Evolutionary conservation across 352 stramenopile species (phyloP), one percentile per base, ranked within the genome.

Genomic region (Pythium utonaiense): DNA sequence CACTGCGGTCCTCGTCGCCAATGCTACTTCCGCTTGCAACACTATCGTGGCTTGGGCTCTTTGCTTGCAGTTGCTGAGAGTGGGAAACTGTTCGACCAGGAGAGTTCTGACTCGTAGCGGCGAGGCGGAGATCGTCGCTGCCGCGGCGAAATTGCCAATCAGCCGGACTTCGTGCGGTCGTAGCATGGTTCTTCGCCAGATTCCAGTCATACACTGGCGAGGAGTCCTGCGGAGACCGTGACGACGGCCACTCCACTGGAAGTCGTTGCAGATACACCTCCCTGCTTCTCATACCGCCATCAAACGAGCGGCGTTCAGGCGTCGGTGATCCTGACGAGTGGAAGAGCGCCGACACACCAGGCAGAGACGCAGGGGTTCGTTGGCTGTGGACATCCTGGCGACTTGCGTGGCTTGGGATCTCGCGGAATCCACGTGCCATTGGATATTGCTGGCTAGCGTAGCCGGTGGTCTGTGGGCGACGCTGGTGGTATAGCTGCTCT

Each of bases 341-440:
- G 12, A 64, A 38, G 7, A 64, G 27, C 28, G 57, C 53, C n/a
- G 57, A 64, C 8, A 64, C 21, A 9, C 57, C 57, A 1, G 57
- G 57, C 3, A 64, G 30, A 21, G 47, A 57, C 24, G 57, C n/a
- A 25, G 44, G 28, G 16, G 30, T 33, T 13, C 34, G 42, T 12
- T 25, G 31, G 14, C 44, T 22, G 6, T 34, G 24, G 12, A 52
- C 19, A 6, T 19, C n/a, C 4, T 21, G 22, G 3, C 27, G 44
- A 19, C 3, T 17, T 6, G 17, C 44, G n/a, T 31, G 42, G 6
- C 42, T 2, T 10, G 42, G 10, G 3, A 52, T 52, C n/a, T 21
- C 9, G 34, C 17, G 44, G 8, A 8, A 19, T 6, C 5, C 42
- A 10, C 12, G 7, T 17, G 24, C 3, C 21, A 6, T 21, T 21